Conservation (phyloP, 108 stramenopile species). For the Seminavis robusta region DNA sequence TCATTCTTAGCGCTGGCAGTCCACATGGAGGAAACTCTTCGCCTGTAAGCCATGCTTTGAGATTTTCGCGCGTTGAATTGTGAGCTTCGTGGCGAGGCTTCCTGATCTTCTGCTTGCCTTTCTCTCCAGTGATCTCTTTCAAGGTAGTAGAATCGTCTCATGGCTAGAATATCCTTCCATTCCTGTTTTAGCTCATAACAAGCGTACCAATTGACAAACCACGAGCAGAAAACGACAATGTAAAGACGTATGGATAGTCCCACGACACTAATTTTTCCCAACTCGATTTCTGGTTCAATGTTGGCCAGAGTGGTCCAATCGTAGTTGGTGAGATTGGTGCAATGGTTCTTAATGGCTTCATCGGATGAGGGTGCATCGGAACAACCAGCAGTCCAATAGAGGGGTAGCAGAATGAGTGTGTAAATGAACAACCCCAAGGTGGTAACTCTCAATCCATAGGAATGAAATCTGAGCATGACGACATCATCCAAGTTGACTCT, state of each 20-base stretch:
- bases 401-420: constrained; percentile 57
- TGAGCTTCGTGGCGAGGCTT: constrained; percentile 29
- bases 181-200: constrained; percentile 45
- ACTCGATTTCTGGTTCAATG: constrained; percentile 17
- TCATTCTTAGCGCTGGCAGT: constrained; percentile 4
- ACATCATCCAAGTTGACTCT: constrained; percentile 83
- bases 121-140: constrained; percentile 75
- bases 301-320: constrained; percentile 75
- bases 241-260: constrained; percentile 61
- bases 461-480: constrained; percentile 78
- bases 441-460: constrained; percentile 57
- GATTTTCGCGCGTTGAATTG: constrained; percentile 17
- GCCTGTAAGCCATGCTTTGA: background rate
- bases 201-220: constrained; percentile 56
- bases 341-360: background rate
- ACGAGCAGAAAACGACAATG: constrained; percentile 44
- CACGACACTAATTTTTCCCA: constrained; percentile 28
- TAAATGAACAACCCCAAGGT: constrained; percentile 49
- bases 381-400: constrained; percentile 59
- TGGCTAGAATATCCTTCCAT: constrained; percentile 68
- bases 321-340: constrained; percentile 72
- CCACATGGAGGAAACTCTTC: background rate
- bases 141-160: constrained; percentile 81
- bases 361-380: constrained; percentile 1
- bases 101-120: constrained; percentile 55